Conservation (phyloP, 495 filamentous ascomycete species). For the Neurospora sp. region DNA sequence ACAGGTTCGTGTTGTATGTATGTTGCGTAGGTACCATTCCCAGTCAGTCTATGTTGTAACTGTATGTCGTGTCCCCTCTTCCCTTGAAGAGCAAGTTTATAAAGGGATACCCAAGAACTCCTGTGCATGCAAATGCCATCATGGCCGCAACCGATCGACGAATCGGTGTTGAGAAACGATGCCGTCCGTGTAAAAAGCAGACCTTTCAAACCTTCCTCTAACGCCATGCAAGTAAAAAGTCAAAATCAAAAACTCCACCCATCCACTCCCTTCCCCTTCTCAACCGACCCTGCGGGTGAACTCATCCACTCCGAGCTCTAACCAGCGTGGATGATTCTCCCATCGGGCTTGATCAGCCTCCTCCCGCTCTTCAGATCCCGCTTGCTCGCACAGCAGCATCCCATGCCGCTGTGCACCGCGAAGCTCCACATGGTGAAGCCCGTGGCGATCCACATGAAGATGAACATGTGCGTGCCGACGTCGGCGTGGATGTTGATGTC, state of each 20-base stretch:
- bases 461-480: constrained; percentile 67
- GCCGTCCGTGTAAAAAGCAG: neutral
- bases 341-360: constrained; percentile 9
- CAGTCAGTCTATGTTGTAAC: neutral
- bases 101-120: neutral
- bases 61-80: neutral
- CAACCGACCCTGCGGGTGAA: neutral
- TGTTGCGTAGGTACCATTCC: neutral
- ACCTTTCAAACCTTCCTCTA: neutral
- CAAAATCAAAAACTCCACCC: neutral
- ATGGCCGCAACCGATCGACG: neutral
- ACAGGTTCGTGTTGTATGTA: neutral
- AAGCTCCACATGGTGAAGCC: constrained; percentile 57
- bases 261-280: constrained; percentile 2
- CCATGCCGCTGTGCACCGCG: constrained; percentile 58
- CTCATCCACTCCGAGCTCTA: neutral
- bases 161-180: neutral
- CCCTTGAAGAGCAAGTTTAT: neutral
- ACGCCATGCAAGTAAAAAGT: neutral
- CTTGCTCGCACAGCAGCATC: constrained; percentile 59
- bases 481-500: constrained; percentile 65
- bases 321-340: neutral
- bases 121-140: neutral
- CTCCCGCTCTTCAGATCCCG: constrained; percentile 47
- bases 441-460: constrained; percentile 79